Evolutionary conservation across 345 rosid genomes (phyloP).

Genomic region (Diplotaxis tenuifolia): DNA sequence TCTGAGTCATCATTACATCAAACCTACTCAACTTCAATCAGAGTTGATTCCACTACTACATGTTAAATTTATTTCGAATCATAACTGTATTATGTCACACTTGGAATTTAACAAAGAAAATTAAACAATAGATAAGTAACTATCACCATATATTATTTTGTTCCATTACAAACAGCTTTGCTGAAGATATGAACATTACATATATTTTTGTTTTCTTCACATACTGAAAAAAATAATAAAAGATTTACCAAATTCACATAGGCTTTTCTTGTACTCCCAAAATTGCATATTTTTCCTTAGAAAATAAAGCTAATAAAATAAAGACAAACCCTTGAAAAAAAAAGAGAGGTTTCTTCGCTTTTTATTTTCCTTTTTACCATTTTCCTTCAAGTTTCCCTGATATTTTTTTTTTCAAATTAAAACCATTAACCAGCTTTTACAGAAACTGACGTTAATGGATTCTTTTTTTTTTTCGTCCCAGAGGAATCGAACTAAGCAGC

Average conservation of each 20-base stretch:
- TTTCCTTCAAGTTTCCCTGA: background rate
- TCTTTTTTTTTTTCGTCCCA: background rate
- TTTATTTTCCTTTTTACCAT: background rate
- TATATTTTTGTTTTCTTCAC: background rate
- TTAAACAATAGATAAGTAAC: background rate
- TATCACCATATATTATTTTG: background rate
- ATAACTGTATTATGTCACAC: background rate
- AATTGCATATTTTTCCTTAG: conserved; percentile 9
- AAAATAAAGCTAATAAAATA: background rate
- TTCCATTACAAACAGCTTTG: conserved; percentile 11
- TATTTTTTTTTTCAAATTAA: conserved; percentile 5
- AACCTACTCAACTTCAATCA: conserved; percentile 22
- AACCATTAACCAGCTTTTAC: conserved; percentile 14
- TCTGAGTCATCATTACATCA: conserved; percentile 1
- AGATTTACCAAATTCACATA: conserved; percentile 14
- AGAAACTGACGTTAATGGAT: conserved; percentile 12
- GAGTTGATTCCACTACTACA: conserved; percentile 1
- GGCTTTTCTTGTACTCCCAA: conserved; percentile 25
- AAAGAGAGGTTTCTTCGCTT: conserved; percentile 13
- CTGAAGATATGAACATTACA: background rate
- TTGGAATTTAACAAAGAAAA: background rate
- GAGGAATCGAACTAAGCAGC: conserved; percentile 25
- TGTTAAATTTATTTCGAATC: conserved; percentile 15
- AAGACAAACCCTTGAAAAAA: conserved; percentile 27
- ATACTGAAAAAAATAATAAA: background rate